A percentile compares a stretch with the other conserved stretches of the same genome.
Evolutionary conservation across 139 green algal genomes (phyloP).

Genomic region (Chlorella ohadii): DNA sequence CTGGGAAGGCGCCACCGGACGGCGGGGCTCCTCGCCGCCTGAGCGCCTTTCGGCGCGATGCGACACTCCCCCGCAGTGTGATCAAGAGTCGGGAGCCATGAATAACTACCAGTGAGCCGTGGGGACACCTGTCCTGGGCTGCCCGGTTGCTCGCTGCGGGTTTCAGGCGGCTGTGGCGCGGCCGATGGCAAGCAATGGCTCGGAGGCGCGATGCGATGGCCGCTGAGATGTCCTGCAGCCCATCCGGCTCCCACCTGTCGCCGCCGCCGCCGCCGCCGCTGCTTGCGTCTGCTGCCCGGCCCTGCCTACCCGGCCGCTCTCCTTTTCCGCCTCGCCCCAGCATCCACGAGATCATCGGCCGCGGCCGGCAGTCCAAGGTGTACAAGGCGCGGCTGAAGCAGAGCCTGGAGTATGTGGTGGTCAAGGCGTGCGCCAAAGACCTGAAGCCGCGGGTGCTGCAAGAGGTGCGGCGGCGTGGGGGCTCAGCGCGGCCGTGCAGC

Average conservation of each 20-base stretch:
- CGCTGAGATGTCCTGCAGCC: no score
- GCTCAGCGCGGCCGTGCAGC: no score
- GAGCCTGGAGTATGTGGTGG: constrained; percentile 94
- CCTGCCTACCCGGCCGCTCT: no score
- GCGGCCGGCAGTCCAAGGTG: constrained; percentile 89
- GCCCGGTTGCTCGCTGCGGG: no score
- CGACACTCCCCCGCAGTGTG: neutral
- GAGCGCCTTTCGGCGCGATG: neutral
- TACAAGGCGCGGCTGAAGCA: constrained; percentile 95
- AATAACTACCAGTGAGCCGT: constrained; percentile 30
- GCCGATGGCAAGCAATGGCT: no score
- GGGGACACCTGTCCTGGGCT: no score
- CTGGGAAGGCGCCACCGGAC: no score
- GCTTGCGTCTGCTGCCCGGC: neutral
- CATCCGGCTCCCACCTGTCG: neutral
- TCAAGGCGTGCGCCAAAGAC: constrained; percentile 93
- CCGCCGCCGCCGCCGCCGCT: neutral
- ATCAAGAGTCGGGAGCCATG: neutral
- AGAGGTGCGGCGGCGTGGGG: constrained; percentile 76
- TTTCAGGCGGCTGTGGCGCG: no score
- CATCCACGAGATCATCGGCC: constrained; percentile 93
- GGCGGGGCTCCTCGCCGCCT: no score
- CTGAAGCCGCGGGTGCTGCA: constrained; percentile 88
- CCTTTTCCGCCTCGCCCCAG: constrained; percentile 31
- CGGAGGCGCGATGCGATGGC: no score